Conservation (phyloP, 139 green algal genomes). For the Tetratostichococcus sp. region DNA sequence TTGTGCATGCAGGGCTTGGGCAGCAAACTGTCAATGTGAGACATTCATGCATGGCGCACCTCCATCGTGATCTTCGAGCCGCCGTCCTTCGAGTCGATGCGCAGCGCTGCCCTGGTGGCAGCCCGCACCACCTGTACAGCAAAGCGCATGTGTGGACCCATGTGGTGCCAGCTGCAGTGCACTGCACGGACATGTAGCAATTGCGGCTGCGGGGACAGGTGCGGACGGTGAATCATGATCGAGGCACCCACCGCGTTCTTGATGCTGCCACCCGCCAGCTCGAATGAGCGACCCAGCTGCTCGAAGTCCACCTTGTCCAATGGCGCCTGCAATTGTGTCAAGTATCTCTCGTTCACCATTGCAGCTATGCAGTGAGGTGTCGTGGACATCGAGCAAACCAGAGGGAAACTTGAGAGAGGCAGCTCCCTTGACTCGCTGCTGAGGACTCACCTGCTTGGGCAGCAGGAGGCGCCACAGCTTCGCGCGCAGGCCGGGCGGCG, state of each 20-base stretch:
- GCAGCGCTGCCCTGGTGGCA: neutral
- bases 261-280: constrained; percentile 13
- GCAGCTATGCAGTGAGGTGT: no score
- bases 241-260: constrained; percentile 14
- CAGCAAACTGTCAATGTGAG: neutral
- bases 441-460: neutral
- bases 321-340: constrained; percentile 6
- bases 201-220: no score
- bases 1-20: neutral
- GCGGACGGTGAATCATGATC: no score
- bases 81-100: neutral
- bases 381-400: no score
- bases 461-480: constrained; percentile 1
- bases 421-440: no score
- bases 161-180: no score
- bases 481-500: neutral
- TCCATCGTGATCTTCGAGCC: neutral
- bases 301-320: constrained; percentile 9
- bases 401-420: no score
- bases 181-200: no score
- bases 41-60: neutral
- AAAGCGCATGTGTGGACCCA: no score
- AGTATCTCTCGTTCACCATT: no score
- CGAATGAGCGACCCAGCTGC: constrained; percentile 2
- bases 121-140: neutral